Conservation (phyloP, 2,329 filamentous ascomycete genomes). For the Xylaria sp. region DNA sequence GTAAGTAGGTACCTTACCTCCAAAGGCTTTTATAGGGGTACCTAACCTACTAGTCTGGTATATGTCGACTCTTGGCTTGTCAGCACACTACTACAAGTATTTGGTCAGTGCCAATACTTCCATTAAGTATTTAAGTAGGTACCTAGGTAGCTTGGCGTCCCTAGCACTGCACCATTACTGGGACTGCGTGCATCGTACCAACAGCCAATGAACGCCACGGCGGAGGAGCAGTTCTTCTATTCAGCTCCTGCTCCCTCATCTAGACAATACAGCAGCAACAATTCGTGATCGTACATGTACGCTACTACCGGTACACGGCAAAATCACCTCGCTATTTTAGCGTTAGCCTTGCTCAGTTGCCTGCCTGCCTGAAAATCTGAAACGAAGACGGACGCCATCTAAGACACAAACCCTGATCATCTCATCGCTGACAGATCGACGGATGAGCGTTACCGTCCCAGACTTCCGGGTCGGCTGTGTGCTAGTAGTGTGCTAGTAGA, state of each 20-base stretch:
- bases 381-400: constrained; percentile 27
- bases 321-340: constrained; percentile 17
- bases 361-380: constrained; percentile 34
- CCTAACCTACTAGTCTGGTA: too few species aligned
- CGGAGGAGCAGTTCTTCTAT: background rate
- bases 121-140: background rate
- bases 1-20: too few species aligned
- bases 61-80: too few species aligned
- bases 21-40: too few species aligned
- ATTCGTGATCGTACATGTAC: background rate
- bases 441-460: constrained; percentile 41
- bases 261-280: background rate
- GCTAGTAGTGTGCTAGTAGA: constrained; percentile 21
- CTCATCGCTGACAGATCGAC: constrained; percentile 42
- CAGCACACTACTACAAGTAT: too few species aligned
- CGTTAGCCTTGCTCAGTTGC: constrained; percentile 21
- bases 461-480: constrained; percentile 33
- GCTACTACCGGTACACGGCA: background rate
- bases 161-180: background rate
- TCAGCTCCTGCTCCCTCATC: constrained; percentile 2
- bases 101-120: background rate
- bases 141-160: constrained; percentile 13
- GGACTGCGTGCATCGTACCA: constrained; percentile 29
- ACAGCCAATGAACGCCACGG: constrained; percentile 31
- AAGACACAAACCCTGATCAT: constrained; percentile 30